Evolutionary conservation across 495 filamentous ascomycete genomes (phyloP), one percentile per base, ranked within the genome.

Genomic region (Lophium mytilinum): DNA sequence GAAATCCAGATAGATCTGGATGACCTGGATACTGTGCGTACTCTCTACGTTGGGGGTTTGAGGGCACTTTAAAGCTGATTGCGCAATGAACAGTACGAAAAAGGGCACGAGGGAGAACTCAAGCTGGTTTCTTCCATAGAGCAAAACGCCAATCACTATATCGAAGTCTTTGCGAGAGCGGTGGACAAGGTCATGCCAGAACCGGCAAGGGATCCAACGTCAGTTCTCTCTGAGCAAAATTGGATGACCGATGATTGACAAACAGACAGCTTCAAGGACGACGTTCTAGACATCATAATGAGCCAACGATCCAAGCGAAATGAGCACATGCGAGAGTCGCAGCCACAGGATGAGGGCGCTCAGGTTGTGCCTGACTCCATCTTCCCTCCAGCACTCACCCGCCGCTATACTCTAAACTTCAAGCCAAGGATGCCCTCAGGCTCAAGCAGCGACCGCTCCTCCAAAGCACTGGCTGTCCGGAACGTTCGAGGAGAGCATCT

Each of bases 271-370:
- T 96, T 94, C 76, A 96, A 96, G 70, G 90, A 96, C 62, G 93
- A 98, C 69, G 94, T 98, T 14, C 78, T 98, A 21, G 93, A 98
- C 72, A 87, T 97, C 30, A 88, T 98, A 61, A 91, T 95, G 83
- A 86, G 88, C 9, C 89, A 94, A 70, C 86, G 93, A 60, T 81
- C 86, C 55, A 86, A 85, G 67, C 85, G 91, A 53, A 98, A 97
- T 68, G 83, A 87, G 55, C 81, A 80, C 3, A 78, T 92, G 55
- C 73, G 76, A 41, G 45, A 48, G 33, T 9, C 45, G 12, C 45
- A 65, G 81, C 78, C 82, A 57, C 86, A 90, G 58, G 82, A 80
- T 33, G 81, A 83, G 39, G 76, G 78, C 53, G 85, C 91, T 56
- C 75, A 82, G 5, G 72, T 76, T 15, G 48, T 76, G 8, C 76